A percentile compares a stretch with the other conserved stretches of the same genome.
Conservation (phyloP, 2,329 filamentous ascomycete genomes). For the Cytospora schulzeri region DNA sequence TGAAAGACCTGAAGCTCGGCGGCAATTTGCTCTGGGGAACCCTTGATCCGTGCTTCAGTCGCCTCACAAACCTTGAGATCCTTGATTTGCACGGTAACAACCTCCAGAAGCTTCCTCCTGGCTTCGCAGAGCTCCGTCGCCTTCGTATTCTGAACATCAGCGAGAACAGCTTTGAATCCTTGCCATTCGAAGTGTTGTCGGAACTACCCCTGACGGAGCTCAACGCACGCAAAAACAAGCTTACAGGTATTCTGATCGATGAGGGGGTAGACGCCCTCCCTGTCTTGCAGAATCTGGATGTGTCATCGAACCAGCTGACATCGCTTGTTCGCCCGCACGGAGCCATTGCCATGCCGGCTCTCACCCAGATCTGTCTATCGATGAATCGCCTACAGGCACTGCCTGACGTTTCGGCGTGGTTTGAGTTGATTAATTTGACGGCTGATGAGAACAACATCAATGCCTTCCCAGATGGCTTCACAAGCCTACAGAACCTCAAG, state of each 20-base stretch:
- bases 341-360: conserved; percentile 64
- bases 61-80: conserved; percentile 71
- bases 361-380: conserved; percentile 76
- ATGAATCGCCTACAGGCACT: conserved; percentile 76
- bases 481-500: conserved; percentile 66
- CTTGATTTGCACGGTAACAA: conserved; percentile 83
- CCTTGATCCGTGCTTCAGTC: conserved; percentile 64
- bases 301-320: conserved; percentile 74
- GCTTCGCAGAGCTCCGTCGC: conserved; percentile 65
- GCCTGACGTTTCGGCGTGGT: conserved; percentile 76
- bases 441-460: conserved; percentile 82
- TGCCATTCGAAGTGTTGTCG: conserved; percentile 72
- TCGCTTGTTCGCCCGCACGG: conserved; percentile 48
- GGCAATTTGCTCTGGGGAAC: conserved; percentile 74
- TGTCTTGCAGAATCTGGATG: conserved; percentile 73
- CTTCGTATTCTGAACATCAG: conserved; percentile 79
- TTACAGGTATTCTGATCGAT: conserved; percentile 72
- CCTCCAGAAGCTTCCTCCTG: conserved; percentile 69
- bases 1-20: conserved; percentile 80
- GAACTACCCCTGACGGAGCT: conserved; percentile 74
- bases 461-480: conserved; percentile 75
- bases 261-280: conserved; percentile 59
- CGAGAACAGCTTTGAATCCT: conserved; percentile 71
- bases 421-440: conserved; percentile 69
- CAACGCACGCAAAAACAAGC: conserved; percentile 73